Base-by-base conservation (phyloP, 2,329 filamentous ascomycete genomes). In the Colletotrichum lindemuthianum region DNA sequence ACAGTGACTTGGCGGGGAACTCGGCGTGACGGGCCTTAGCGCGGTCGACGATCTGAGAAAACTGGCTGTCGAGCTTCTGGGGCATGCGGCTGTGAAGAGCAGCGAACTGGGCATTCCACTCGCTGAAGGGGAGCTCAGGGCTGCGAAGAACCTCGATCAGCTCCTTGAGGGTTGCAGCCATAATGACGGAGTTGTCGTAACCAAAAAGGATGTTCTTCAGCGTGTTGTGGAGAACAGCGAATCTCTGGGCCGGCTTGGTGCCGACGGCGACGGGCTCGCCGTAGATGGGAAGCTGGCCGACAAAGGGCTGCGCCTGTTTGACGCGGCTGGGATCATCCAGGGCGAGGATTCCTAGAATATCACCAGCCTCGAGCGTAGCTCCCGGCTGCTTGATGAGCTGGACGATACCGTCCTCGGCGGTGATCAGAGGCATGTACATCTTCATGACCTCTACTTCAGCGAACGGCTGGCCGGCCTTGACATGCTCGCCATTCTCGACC, bases 361-460 rank as follows among this genome's bases (percentile, higher is more conserved):
- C 96, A 78, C 96, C 96, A 75, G 96, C 96, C 78, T 98, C 94
- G 51, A 99, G 91, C 15, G 93, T 96, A n/a, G 96, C 92, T 77
- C 96, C 96, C 68, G 96, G 96, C 82, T 98, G 96, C 88, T 99
- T 99, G 85, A 99, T 97, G 73, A 99, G 88, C 82, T 97, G 96
- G 60, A 99, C 95, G 59, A 97, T 87, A 83, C 96, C 96, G 72
- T 97, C 96, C 78, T 99, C 96, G 75, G 94, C 91, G 3, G 96
- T 92, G 67, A 99, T 87, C 59, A 99, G 86, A 73, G 96, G 96
- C 96, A 99, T 99, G 86, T 98, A 98, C 96, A 99, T 99, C 87
- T 99, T 99, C 96, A 99, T 99, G 80, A 99, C 96, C 81, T 99
- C 96, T 44, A 99, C 95, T 79, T 99, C 96, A 60, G 96, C 96